A percentile compares a stretch with the other conserved stretches of the same genome.
These are phyloP conservation scores for Cystobasidium sp. DNA, from an alignment of 1,284 basidiomycete genomes.

Conservation along the genomic window DNA sequence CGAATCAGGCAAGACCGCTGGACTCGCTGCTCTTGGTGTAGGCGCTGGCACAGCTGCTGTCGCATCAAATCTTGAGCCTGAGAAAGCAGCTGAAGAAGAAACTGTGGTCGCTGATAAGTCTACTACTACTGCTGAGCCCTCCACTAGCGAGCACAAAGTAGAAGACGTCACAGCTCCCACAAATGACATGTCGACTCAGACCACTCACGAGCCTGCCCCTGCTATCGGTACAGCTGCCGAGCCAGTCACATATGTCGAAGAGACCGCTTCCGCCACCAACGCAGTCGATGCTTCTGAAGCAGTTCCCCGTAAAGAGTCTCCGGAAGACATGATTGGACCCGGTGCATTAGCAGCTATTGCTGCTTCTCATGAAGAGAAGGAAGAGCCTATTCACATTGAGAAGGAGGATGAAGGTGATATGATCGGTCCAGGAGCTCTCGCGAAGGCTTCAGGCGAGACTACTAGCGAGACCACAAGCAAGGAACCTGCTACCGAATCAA, in stretches of 20 bases:
- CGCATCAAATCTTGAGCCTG: not conserved
- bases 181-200: not conserved
- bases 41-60: conserved; percentile 2
- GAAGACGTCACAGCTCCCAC: conserved; percentile 2
- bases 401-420: conserved; percentile 2
- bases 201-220: conserved; percentile 9
- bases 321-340: conserved; percentile 1
- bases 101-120: not conserved
- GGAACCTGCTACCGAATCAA: not conserved
- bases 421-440: not conserved
- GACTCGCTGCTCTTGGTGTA: conserved; percentile 9
- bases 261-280: conserved; percentile 15
- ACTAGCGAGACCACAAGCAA: no score
- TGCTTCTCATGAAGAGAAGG: conserved; percentile 2
- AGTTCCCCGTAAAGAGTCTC: not conserved
- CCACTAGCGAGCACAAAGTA: conserved; percentile 13
- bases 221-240: conserved; percentile 16
- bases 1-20: not conserved
- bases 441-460: not conserved
- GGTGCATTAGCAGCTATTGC: not conserved
- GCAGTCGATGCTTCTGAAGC: not conserved
- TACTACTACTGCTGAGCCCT: conserved; percentile 10
- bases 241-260: conserved; percentile 12
- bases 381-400: conserved; percentile 5
- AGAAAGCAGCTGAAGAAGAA: not conserved